These are phyloP conservation scores for Penicillium decumbens DNA, from an alignment of 2,329 filamentous ascomycete genomes.

Conservation along the genomic window DNA sequence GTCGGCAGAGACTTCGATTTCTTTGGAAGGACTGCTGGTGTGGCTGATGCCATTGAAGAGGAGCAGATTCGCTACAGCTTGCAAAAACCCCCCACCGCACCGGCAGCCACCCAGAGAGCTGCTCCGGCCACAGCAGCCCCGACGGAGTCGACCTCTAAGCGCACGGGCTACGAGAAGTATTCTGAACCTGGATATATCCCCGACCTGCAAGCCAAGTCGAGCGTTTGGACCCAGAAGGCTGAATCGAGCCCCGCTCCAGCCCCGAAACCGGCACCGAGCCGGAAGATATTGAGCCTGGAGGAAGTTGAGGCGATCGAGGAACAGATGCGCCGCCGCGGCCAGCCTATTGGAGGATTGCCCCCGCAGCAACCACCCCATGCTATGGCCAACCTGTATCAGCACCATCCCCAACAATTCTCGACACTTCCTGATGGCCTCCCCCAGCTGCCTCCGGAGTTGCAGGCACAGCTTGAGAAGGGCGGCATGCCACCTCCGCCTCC, in stretches of 20 bases:
- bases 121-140: constrained; percentile 24
- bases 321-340: constrained; percentile 69
- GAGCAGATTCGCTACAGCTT: constrained; percentile 81
- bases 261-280: constrained; percentile 33
- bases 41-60: constrained; percentile 79
- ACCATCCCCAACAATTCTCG: constrained; percentile 33
- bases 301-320: constrained; percentile 97
- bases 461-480: constrained; percentile 37
- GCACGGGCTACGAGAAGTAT: constrained; percentile 89
- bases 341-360: constrained; percentile 22
- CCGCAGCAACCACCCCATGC: constrained; percentile 28
- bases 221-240: constrained; percentile 65
- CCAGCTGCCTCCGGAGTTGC: constrained; percentile 45
- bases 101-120: constrained; percentile 43
- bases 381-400: constrained; percentile 29
- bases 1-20: constrained; percentile 97
- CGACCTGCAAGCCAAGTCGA: constrained; percentile 86
- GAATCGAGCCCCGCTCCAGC: constrained; percentile 17
- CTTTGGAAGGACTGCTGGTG: constrained; percentile 84
- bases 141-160: constrained; percentile 54
- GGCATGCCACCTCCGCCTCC: constrained; percentile 36
- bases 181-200: constrained; percentile 77
- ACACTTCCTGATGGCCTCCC: constrained; percentile 30
- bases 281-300: constrained; percentile 91
- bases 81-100: constrained; percentile 56